Evolutionary conservation across 1,284 basidiomycete genomes (phyloP), one percentile per base, ranked within the genome.

Genomic region (Tilletia setariae): DNA sequence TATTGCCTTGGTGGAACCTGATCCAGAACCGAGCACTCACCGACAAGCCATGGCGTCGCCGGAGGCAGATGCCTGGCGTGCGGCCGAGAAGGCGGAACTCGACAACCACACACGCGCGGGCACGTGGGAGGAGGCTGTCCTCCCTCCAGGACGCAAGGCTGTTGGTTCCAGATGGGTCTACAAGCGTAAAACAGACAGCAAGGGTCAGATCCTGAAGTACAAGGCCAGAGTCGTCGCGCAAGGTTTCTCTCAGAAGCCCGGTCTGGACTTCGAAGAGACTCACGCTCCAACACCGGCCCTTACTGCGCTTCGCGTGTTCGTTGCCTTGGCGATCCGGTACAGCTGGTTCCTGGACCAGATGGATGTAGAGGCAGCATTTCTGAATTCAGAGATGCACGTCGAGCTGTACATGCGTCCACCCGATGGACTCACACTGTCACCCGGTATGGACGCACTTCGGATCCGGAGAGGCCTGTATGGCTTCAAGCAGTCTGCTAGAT

Each of bases 351-450:
- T 11, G 9, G 11, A 44, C 43, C 51, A 56, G 25, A 56, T 56
- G 51, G 51, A 56, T 23, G 51, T 56, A 9, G 51, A 56, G 21
- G 51, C 51, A 28, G 51, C 51, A 23, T 56, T 13, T 21, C 25
- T 56, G 23, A n/a, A 56, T 56, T 9, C 51, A 28, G 51, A n/a
- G 25, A 28, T 56, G 19, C 13, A 56, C 51, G 25, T 28, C 35
- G 59, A 62, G 59, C 15, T 62, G 25, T 62, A 62, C 59, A 62
- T 62, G 59, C 13, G 16, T 9, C 25, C 32, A 8, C 59, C 59
- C 13, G 8, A 30, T 6, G 59, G 59, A 16, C 35, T 9, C 59
- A 11, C 8, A 30, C 49, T 53, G n/a, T n/a, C n/a, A n/a, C n/a
- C n/a, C n/a, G n/a, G n/a, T n/a, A n/a, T n/a, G n/a, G 44, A n/a